A percentile compares a stretch with the other conserved stretches of the same genome.
phyloP scores from a whole-genome alignment of 192 early-diverging fungal genomes.

The Spinellus fusiger region DNA sequence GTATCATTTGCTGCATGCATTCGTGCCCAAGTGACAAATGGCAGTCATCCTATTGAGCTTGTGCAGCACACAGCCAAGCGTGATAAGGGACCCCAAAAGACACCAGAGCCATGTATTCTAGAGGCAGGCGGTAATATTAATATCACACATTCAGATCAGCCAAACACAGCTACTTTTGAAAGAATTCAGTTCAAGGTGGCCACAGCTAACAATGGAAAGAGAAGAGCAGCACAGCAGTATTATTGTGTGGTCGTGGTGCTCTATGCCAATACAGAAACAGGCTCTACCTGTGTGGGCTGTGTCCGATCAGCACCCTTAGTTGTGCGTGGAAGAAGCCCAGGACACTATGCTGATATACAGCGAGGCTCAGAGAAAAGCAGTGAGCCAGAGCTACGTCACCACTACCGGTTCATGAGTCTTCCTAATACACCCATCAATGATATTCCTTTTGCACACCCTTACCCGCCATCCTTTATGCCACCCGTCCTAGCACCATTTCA shows the following conservation, averaged over 20 bases:
- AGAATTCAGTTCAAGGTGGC: conserved; percentile 91
- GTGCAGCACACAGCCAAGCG: conserved; percentile 89
- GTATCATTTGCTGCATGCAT: conserved; percentile 68
- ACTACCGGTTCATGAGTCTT: not conserved
- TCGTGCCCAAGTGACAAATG: conserved; percentile 59
- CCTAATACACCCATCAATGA: not conserved
- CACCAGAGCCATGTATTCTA: conserved; percentile 50
- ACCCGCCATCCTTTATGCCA: not conserved
- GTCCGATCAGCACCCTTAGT: conserved; percentile 70
- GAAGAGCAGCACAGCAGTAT: conserved; percentile 86
- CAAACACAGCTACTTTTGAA: conserved; percentile 62
- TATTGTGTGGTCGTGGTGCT: conserved; percentile 69
- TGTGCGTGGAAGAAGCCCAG: conserved; percentile 84
- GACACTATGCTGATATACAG: conserved; percentile 69
- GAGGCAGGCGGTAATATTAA: conserved; percentile 33
- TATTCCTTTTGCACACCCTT: too few species aligned
- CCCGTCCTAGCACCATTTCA: not conserved
- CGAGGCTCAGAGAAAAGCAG: not conserved
- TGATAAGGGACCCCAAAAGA: conserved; percentile 87
- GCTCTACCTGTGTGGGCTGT: conserved; percentile 49
- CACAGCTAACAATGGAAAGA: conserved; percentile 87
- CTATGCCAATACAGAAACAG: conserved; percentile 56
- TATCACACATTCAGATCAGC: conserved; percentile 30
- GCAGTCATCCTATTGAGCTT: conserved; percentile 68
- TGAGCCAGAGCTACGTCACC: not conserved